These are phyloP conservation scores for Mycena indigotica DNA, from an alignment of 768 basidiomycete genomes.

Conservation along the genomic window DNA sequence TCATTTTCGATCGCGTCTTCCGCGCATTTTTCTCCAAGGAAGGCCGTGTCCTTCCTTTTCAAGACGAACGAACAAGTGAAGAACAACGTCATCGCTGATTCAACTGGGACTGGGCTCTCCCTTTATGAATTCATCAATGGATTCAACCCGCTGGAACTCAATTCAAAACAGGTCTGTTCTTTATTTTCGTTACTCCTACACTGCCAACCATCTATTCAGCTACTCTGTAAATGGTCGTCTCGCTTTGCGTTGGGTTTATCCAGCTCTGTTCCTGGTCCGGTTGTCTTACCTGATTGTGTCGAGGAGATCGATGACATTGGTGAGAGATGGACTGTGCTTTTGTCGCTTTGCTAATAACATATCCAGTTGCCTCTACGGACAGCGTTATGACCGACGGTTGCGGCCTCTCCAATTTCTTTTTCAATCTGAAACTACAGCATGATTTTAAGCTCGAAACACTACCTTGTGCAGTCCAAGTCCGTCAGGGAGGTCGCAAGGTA, in stretches of 20 bases:
- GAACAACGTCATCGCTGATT: constrained; percentile 21
- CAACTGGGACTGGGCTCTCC: constrained; percentile 23
- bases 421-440: constrained; percentile 36
- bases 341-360: constrained; percentile 1
- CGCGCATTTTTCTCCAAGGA: constrained; percentile 67
- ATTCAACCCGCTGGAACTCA: constrained; percentile 54
- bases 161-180: constrained; percentile 50
- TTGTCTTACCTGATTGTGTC: constrained; percentile 41
- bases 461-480: constrained; percentile 54
- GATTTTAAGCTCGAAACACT: constrained; percentile 38
- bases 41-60: constrained; percentile 52
- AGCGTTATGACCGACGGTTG: constrained; percentile 62
- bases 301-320: constrained; percentile 49
- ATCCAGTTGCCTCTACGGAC: constrained; percentile 29
- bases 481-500: constrained; percentile 50
- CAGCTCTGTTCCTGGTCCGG: constrained; percentile 60
- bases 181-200: neutral
- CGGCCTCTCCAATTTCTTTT: constrained; percentile 46
- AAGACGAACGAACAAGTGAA: constrained; percentile 50
- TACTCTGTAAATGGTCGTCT: constrained; percentile 66
- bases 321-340: constrained; percentile 28
- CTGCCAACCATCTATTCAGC: constrained; percentile 34
- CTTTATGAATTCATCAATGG: constrained; percentile 54
- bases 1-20: constrained; percentile 57
- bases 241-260: constrained; percentile 64